A percentile compares a stretch with the other conserved stretches of the same genome.
phyloP scores from a whole-genome alignment of 768 basidiomycete genomes.

The Holtermannia corniformis region DNA sequence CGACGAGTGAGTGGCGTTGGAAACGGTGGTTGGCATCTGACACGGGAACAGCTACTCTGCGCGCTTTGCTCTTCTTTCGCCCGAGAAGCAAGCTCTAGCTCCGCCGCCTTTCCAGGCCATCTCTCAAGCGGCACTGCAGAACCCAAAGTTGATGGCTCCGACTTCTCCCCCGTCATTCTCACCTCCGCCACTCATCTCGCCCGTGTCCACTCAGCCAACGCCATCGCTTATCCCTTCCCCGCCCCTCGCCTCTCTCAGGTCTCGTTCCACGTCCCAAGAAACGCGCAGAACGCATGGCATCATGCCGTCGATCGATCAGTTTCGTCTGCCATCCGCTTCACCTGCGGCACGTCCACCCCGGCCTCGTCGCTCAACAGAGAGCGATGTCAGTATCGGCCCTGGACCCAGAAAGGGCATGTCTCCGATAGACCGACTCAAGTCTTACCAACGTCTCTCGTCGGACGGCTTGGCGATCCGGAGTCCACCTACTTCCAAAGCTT shows the following conservation, averaged over 20 bases:
- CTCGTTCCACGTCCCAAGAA: background rate
- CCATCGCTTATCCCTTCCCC: background rate
- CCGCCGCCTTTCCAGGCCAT: background rate
- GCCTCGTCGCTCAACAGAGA: too few species aligned
- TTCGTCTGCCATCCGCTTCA: too few species aligned
- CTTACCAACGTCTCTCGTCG: too few species aligned
- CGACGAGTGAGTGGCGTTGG: too few species aligned
- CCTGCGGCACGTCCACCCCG: too few species aligned
- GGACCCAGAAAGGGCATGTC: too few species aligned
- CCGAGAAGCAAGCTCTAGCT: background rate
- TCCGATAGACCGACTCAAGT: too few species aligned
- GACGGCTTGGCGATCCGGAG: background rate
- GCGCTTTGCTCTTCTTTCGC: background rate
- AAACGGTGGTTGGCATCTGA: too few species aligned
- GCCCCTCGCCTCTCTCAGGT: background rate
- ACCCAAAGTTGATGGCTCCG: background rate
- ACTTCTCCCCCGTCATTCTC: background rate
- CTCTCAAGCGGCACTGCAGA: background rate
- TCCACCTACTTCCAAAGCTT: background rate
- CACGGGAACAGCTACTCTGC: background rate
- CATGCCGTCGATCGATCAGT: background rate
- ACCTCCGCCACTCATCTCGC: background rate
- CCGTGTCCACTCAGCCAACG: background rate
- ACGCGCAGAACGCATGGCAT: background rate
- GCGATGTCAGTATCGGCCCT: too few species aligned